Evolutionary conservation across 2,329 filamentous ascomycete species (phyloP).

Genomic region (Scleromitrula shiraiana): DNA sequence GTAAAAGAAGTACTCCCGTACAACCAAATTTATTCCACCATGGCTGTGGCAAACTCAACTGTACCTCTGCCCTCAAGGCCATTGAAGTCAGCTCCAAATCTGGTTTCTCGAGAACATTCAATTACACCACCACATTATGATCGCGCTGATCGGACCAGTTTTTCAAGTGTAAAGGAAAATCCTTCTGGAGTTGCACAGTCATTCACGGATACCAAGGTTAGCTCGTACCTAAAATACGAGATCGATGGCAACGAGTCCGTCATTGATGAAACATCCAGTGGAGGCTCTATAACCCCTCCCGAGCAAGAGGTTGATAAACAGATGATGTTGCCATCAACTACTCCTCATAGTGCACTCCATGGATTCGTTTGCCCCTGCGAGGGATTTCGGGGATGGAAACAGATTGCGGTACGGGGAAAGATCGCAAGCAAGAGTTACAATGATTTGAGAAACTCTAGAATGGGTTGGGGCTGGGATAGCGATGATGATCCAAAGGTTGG

Average conservation of each 20-base stretch:
- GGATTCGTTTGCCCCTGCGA: constrained; percentile 50
- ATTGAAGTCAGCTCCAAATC: constrained; percentile 4
- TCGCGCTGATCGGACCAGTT: constrained; percentile 26
- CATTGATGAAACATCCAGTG: constrained; percentile 32
- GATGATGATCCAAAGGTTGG: constrained; percentile 1
- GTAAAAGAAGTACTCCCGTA: background rate
- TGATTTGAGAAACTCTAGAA: constrained; percentile 47
- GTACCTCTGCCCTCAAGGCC: constrained; percentile 4
- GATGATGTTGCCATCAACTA: constrained; percentile 21
- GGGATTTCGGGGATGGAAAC: constrained; percentile 54
- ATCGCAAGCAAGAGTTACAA: constrained; percentile 53
- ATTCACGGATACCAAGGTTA: constrained; percentile 53
- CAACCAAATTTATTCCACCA: background rate
- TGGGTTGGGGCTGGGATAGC: constrained; percentile 43
- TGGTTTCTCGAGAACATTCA: constrained; percentile 4
- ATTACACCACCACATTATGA: constrained; percentile 18
- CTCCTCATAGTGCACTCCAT: constrained; percentile 48
- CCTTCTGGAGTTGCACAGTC: constrained; percentile 43
- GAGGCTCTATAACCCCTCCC: constrained; percentile 23
- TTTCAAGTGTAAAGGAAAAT: constrained; percentile 28
- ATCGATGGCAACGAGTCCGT: constrained; percentile 33
- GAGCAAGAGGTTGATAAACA: constrained; percentile 3
- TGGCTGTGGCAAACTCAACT: constrained; percentile 7
- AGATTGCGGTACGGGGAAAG: constrained; percentile 48
- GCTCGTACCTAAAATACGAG: constrained; percentile 38